Evolutionary conservation across 106 monocot species (phyloP).

Genomic region (Alisma plantagoaquatica): DNA sequence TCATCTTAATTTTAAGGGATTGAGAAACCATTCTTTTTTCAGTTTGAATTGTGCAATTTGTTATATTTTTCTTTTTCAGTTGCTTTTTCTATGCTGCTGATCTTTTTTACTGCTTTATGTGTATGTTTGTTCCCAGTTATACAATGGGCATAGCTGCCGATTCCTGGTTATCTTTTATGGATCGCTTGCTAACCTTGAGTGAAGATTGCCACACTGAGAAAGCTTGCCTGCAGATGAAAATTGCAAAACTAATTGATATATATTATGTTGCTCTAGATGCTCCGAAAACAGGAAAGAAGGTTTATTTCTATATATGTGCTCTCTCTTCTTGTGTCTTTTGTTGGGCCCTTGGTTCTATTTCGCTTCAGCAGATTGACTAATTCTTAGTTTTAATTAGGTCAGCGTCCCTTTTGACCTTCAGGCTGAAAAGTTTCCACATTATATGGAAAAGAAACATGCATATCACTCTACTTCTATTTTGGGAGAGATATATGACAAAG

Average conservation of each 20-base stretch:
- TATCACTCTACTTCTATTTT: conserved; percentile 43
- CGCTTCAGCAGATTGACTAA: no score
- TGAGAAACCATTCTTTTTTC: no score
- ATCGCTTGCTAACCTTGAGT: conserved; percentile 39
- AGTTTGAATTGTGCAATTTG: no score
- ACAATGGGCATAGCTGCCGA: conserved; percentile 35
- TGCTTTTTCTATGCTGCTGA: no score
- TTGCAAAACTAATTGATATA: conserved; percentile 42
- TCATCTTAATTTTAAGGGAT: no score
- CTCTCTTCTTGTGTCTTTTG: background rate
- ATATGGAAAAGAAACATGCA: conserved; percentile 25
- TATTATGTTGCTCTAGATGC: conserved; percentile 78
- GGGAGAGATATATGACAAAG: conserved; percentile 43
- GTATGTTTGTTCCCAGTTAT: conserved; percentile 26
- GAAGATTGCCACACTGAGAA: conserved; percentile 27
- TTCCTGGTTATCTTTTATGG: conserved; percentile 56
- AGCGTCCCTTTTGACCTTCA: conserved; percentile 25
- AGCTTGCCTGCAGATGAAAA: conserved; percentile 18
- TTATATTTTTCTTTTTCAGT: no score
- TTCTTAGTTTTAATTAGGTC: conserved; percentile 32
- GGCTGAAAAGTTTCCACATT: conserved; percentile 43
- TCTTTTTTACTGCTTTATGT: background rate
- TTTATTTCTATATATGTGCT: conserved; percentile 10
- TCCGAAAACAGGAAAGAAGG: conserved; percentile 54
- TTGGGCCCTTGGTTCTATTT: no score